Conservation (phyloP, 2,329 filamentous ascomycete species). For the Fusarium algeriense region DNA sequence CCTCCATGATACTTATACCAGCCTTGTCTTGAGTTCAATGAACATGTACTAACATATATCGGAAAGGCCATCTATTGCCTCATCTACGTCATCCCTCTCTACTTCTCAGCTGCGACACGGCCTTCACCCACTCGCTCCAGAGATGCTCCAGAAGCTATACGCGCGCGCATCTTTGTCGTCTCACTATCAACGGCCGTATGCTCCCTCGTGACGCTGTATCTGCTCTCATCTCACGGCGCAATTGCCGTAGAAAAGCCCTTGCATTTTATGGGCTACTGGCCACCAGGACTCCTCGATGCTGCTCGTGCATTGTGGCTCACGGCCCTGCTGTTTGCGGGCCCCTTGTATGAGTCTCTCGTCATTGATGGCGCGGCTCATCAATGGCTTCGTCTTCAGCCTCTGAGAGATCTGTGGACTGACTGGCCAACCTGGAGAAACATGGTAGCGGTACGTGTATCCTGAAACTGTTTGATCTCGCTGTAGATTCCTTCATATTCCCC, state of each 20-base stretch:
- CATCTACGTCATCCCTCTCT: slow-evolving; percentile 91
- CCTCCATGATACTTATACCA: not conserved
- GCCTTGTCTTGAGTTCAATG: not conserved
- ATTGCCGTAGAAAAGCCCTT: slow-evolving; percentile 64
- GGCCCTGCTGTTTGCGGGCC: slow-evolving; percentile 82
- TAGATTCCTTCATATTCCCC: slow-evolving; percentile 31
- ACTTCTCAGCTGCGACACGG: slow-evolving; percentile 82
- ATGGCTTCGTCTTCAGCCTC: slow-evolving; percentile 68
- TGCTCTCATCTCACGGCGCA: slow-evolving; percentile 68
- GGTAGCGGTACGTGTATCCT: slow-evolving; percentile 73
- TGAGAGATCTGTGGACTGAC: slow-evolving; percentile 73
- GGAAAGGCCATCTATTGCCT: slow-evolving; percentile 79
- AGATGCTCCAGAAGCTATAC: slow-evolving; percentile 91
- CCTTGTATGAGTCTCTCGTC: slow-evolving; percentile 82
- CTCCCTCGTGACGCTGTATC: slow-evolving; percentile 71
- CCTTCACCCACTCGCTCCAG: slow-evolving; percentile 83
- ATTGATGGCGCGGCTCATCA: slow-evolving; percentile 77
- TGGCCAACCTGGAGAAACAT: slow-evolving; percentile 90
- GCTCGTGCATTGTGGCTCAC: slow-evolving; percentile 76
- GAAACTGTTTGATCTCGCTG: slow-evolving; percentile 18
- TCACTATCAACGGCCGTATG: slow-evolving; percentile 79
- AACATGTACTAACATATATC: slow-evolving; percentile 13
- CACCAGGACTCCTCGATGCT: slow-evolving; percentile 74
- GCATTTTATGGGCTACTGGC: slow-evolving; percentile 85
- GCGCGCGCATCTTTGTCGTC: slow-evolving; percentile 84